Evolutionary conservation across 768 basidiomycete genomes (phyloP).

Genomic region (Leccinum longicurvipes): DNA sequence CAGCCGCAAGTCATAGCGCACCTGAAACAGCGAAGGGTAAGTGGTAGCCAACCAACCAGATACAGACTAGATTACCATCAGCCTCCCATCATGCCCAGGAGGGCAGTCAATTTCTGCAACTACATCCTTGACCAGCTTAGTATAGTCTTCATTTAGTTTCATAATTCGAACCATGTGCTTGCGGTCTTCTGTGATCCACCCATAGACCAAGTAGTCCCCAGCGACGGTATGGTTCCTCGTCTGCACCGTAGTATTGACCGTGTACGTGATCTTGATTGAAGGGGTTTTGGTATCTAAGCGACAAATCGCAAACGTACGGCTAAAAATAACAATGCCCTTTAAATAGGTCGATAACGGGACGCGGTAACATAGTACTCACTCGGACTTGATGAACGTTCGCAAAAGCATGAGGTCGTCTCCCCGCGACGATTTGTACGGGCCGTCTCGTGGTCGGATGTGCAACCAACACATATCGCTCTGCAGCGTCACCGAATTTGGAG

Average conservation of each 20-base stretch:
- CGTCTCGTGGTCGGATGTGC: constrained; percentile 18
- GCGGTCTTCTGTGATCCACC: constrained; percentile 30
- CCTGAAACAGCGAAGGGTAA: constrained; percentile 7
- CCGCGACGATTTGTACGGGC: constrained; percentile 31
- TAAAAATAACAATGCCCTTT: background rate
- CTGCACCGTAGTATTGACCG: constrained; percentile 19
- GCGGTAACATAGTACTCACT: constrained; percentile 12
- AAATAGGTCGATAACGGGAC: background rate
- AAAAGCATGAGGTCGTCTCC: constrained; percentile 29
- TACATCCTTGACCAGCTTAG: constrained; percentile 18
- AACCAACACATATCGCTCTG: constrained; percentile 32
- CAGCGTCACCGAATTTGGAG: constrained; percentile 20
- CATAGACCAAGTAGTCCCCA: constrained; percentile 27
- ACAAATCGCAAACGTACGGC: constrained; percentile 26
- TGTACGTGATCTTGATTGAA: constrained; percentile 25
- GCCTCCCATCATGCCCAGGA: constrained; percentile 22
- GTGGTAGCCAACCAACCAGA: background rate
- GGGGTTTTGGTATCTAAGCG: constrained; percentile 26
- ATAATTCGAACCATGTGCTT: constrained; percentile 29
- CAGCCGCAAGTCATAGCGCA: constrained; percentile 29
- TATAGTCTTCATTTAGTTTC: constrained; percentile 28
- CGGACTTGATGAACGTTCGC: constrained; percentile 26
- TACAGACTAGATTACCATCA: constrained; percentile 19
- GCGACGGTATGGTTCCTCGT: constrained; percentile 26
- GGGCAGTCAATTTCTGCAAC: constrained; percentile 29